Percentiles rank a stretch among this genome's conserved stretches.
Evolutionary conservation across 2,329 filamentous ascomycete genomes (phyloP).

Genomic region (Trichoderma sp.): DNA sequence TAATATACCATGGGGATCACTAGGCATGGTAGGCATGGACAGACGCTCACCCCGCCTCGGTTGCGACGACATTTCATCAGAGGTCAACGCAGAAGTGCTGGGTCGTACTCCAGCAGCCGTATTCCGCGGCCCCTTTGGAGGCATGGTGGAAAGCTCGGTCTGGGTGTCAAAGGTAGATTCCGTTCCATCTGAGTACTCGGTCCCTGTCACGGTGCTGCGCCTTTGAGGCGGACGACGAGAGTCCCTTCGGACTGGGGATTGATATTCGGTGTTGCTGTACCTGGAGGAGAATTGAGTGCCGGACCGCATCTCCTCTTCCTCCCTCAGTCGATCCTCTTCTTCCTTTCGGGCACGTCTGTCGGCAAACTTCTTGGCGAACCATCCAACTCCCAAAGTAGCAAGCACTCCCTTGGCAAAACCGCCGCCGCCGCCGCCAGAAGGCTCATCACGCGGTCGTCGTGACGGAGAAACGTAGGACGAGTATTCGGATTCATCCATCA

Average conservation of each 20-base stretch:
- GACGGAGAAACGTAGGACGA: constrained; percentile 66
- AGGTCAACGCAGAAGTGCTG: constrained; percentile 27
- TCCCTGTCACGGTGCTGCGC: constrained; percentile 36
- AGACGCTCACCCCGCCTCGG: constrained; percentile 39
- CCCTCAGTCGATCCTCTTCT: constrained; percentile 49
- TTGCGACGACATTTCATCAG: constrained; percentile 34
- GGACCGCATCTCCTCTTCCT: constrained; percentile 58
- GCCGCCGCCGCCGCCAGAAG: constrained; percentile 44
- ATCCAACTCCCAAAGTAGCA: constrained; percentile 66
- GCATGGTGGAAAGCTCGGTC: constrained; percentile 33
- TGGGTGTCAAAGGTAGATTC: constrained; percentile 41
- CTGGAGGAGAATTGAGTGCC: constrained; percentile 63
- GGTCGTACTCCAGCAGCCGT: constrained; percentile 32
- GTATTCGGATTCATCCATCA: constrained; percentile 58
- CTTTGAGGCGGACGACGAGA: constrained; percentile 36
- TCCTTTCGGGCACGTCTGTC: constrained; percentile 53
- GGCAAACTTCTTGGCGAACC: constrained; percentile 66
- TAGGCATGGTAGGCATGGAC: constrained; percentile 58
- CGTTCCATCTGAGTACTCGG: constrained; percentile 39
- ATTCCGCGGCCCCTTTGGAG: constrained; percentile 23
- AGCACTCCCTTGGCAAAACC: constrained; percentile 59
- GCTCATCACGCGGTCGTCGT: constrained; percentile 48
- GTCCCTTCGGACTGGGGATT: constrained; percentile 48
- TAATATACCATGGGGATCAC: constrained; percentile 52
- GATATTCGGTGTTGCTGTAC: constrained; percentile 69